Conservation (phyloP, 345 rosid species). For the Sonneratia caseolaris region DNA sequence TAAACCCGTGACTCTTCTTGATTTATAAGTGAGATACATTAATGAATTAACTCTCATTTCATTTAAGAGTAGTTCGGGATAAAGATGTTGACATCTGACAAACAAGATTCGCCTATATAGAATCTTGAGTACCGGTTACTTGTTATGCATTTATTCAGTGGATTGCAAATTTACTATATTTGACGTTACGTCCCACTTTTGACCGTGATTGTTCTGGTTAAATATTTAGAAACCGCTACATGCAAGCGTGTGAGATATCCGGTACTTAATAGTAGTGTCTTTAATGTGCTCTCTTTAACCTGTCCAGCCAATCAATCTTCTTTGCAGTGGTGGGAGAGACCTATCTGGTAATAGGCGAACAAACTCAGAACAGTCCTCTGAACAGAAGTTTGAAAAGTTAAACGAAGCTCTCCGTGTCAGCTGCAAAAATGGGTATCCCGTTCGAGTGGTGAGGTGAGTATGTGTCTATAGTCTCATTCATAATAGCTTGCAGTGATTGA, state of each 20-base stretch:
- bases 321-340: conserved; percentile 72
- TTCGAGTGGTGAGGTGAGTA: conserved; percentile 67
- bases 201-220: no score
- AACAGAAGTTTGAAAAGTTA: conserved; percentile 43
- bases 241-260: no score
- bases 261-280: no score
- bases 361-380: conserved; percentile 56
- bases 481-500: background rate
- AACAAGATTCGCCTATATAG: background rate
- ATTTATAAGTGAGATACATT: no score
- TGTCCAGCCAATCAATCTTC: background rate
- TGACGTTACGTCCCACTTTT: no score
- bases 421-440: conserved; percentile 70
- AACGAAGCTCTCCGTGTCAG: conserved; percentile 68
- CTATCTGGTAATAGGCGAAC: conserved; percentile 66
- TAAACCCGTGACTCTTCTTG: no score
- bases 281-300: no score
- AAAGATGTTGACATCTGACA: background rate
- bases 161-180: no score
- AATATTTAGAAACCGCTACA: no score
- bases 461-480: background rate
- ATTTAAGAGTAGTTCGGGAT: background rate
- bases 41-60: background rate
- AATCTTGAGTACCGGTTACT: background rate
- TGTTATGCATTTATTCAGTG: background rate